Conservation (phyloP, 345 rosid genomes). For the Aquilaria sinensis region DNA sequence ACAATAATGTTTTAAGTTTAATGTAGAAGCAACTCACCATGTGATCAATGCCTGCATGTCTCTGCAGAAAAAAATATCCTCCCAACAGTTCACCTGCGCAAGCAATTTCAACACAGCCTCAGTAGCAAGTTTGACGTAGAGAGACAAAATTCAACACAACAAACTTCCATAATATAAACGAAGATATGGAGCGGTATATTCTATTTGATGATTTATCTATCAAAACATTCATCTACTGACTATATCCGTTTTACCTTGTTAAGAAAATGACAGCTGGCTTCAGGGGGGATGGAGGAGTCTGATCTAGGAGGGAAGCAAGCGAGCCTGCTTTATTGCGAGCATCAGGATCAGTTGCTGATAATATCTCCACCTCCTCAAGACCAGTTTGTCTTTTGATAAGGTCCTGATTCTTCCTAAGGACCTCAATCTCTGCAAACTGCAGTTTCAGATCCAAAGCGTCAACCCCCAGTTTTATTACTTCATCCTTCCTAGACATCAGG, state of each 20-base stretch:
- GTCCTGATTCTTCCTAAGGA: constrained; percentile 64
- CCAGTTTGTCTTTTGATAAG: constrained; percentile 67
- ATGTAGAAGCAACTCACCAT: no score
- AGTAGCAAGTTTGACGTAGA: no score
- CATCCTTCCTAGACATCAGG: constrained; percentile 79
- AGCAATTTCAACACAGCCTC: no score
- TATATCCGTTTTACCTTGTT: constrained; percentile 44
- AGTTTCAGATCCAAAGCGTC: constrained; percentile 78
- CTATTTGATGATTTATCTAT: no score
- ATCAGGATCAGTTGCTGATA: constrained; percentile 32
- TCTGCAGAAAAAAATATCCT: no score
- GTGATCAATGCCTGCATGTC: no score
- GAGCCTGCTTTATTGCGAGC: constrained; percentile 50
- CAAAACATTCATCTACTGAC: no score
- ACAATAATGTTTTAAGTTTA: no score
- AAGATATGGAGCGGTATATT: no score
- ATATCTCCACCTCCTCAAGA: constrained; percentile 22
- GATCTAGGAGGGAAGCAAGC: constrained; percentile 38
- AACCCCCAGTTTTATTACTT: constrained; percentile 55
- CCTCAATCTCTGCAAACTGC: constrained; percentile 83
- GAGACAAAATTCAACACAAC: no score
- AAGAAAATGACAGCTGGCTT: constrained; percentile 73
- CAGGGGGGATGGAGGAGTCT: constrained; percentile 84
- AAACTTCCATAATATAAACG: no score
- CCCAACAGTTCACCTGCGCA: no score